Base-by-base conservation (phyloP, 2,329 filamentous ascomycete genomes). In the Penicillium freii region DNA sequence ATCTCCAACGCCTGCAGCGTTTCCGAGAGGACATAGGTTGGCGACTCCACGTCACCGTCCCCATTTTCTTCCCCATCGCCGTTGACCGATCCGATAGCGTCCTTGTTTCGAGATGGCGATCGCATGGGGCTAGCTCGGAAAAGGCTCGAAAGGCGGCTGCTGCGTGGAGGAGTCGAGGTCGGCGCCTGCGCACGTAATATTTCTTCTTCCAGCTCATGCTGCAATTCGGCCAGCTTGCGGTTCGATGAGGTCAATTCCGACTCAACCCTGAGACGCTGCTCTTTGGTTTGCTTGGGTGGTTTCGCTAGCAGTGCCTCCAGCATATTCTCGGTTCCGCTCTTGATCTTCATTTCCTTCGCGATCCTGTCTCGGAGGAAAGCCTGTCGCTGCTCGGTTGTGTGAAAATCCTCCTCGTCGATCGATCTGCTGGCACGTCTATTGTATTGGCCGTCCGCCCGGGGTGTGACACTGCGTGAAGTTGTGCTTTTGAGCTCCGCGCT, bases 331-430 rank as follows among this genome's bases (percentile, higher is more conserved):
- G 93, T 97, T 21, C 94, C 94, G 68, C 93, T 90, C 75, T 96
- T 97, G 72, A 99, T 97, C 81, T 97, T 97, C 78, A 92, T 87
- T 78, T 99, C 95, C 69, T 95, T 93, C 65, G 92, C 93, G 62
- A 99, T 88, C 69, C 88, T 85, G 67, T 97, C 92, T 69, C 89
- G 87, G 61, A 97, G 82, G 51, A 85, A 81, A 23, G 87, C 84
- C 67, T 96, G 86, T 40, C 86, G 84, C 74, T 91, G 87, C 72
- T 96, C 91, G 15, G 86, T 82, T 10, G 81, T 82, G 61, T 66
- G 78, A 65, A 68, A 75, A 58, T 85, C 84, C 52, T 87, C 85
- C 64, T 90, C 87, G 54, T 88, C 87, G 29, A 81, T 76, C 33
- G 75, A 76, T 68, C 80, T 70, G 63, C 71, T 73, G 5, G 69